These are phyloP conservation scores for Pythium sukuiense DNA, from an alignment of 352 stramenopile species.

Conservation along the genomic window DNA sequence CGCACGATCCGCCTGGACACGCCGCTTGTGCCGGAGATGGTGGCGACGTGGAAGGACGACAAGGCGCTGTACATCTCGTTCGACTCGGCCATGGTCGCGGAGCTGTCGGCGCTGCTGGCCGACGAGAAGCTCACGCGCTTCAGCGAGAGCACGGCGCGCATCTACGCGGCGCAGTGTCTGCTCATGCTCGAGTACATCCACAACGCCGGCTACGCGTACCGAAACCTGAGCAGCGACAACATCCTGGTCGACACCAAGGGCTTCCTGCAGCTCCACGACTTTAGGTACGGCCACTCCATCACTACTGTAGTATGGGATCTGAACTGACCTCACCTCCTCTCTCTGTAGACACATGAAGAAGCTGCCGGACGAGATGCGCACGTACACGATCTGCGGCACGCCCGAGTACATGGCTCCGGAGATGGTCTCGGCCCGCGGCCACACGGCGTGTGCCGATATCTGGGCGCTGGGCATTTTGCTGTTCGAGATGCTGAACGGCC, in stretches of 20 bases:
- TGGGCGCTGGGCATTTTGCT: conserved; percentile 86
- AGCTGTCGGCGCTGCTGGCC: conserved; percentile 56
- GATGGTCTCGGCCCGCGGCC: conserved; percentile 82
- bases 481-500: conserved; percentile 85
- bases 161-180: conserved; percentile 70
- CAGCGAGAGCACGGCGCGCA: conserved; percentile 49
- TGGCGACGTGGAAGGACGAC: conserved; percentile 77
- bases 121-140: conserved; percentile 63
- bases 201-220: conserved; percentile 74
- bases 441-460: conserved; percentile 78
- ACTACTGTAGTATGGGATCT: not conserved
- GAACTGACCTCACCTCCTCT: no score
- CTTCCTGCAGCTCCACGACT: conserved; percentile 86
- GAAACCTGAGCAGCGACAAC: conserved; percentile 85
- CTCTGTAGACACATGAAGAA: conserved; percentile 72
- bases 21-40: conserved; percentile 69
- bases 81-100: conserved; percentile 65
- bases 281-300: conserved; percentile 40
- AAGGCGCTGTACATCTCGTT: conserved; percentile 81
- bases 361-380: conserved; percentile 74
- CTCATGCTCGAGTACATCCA: conserved; percentile 87
- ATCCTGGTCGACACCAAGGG: conserved; percentile 79
- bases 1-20: conserved; percentile 71
- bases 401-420: conserved; percentile 90
- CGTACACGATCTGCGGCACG: conserved; percentile 88